Evolutionary conservation across 192 early-diverging fungal species (phyloP).

Genomic region (Geranomyces michiganensis): DNA sequence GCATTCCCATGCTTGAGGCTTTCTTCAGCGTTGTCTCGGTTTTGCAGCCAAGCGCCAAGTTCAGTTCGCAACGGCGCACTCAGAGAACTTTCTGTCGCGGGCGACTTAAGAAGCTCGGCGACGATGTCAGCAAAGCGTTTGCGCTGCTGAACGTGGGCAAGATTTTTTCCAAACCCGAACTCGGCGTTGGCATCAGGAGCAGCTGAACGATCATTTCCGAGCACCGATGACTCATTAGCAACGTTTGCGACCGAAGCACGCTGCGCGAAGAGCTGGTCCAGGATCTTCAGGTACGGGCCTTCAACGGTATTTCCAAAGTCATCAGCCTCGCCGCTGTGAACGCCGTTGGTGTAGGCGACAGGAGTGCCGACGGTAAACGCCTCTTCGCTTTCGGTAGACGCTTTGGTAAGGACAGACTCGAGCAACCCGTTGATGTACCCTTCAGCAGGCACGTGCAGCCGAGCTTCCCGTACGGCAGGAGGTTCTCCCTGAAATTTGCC

Average conservation of each 20-base stretch:
- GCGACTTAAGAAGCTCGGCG: conserved; percentile 48
- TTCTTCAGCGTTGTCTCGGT: conserved; percentile 57
- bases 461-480: conserved; percentile 43
- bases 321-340: conserved; percentile 38
- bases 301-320: conserved; percentile 55
- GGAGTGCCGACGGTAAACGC: conserved; percentile 26
- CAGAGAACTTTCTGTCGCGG: background rate
- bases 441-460: conserved; percentile 8
- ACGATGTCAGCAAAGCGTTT: conserved; percentile 66
- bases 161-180: conserved; percentile 82
- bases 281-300: conserved; percentile 79
- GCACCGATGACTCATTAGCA: conserved; percentile 67
- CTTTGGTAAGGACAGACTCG: conserved; percentile 36
- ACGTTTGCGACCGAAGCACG: conserved; percentile 83
- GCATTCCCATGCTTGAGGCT: conserved; percentile 55
- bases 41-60: conserved; percentile 70
- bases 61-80: conserved; percentile 48
- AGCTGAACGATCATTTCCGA: conserved; percentile 13
- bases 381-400: conserved; percentile 28
- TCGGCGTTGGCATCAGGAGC: conserved; percentile 72
- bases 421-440: background rate
- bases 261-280: conserved; percentile 75
- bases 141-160: conserved; percentile 71
- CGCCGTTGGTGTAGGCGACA: conserved; percentile 31
- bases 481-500: conserved; percentile 51